Conservation (phyloP, 1,284 basidiomycete genomes). For the Puccinia horiana region DNA sequence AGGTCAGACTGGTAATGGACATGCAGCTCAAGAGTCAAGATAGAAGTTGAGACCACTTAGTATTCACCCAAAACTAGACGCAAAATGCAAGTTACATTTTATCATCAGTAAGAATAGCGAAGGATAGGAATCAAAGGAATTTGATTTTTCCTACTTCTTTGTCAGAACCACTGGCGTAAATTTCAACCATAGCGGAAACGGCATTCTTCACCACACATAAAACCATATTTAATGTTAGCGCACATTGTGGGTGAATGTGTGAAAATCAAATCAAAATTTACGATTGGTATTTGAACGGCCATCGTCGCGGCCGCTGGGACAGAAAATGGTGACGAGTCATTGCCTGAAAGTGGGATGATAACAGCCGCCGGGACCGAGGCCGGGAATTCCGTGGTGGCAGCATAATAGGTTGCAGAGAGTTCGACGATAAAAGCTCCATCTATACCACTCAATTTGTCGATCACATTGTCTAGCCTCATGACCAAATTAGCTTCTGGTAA, state of each 20-base stretch:
- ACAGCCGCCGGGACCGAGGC: constrained; percentile 3
- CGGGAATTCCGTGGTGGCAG: constrained; percentile 32
- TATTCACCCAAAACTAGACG: constrained; percentile 46
- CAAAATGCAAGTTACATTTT: too few species aligned
- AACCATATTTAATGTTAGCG: neutral
- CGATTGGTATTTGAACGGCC: constrained; percentile 23
- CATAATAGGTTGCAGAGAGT: constrained; percentile 43
- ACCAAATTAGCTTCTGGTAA: constrained; percentile 25
- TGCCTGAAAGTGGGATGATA: constrained; percentile 37
- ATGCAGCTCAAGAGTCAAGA: neutral
- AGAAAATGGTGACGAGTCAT: neutral
- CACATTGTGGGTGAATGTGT: neutral
- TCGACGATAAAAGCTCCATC: constrained; percentile 16
- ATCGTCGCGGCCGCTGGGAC: constrained; percentile 27
- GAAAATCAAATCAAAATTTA: neutral
- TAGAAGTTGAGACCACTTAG: neutral
- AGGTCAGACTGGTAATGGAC: neutral
- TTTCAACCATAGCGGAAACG: constrained; percentile 42
- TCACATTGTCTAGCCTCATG: constrained; percentile 39
- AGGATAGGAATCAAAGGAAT: neutral
- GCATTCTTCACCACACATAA: constrained; percentile 22
- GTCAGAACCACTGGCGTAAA: constrained; percentile 46
- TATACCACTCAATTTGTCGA: constrained; percentile 30
- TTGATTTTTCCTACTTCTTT: constrained; percentile 36
- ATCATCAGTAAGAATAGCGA: neutral